These are phyloP conservation scores for Dalbergia cultrata DNA, from an alignment of 306 rosid genomes.

Conservation along the genomic window DNA sequence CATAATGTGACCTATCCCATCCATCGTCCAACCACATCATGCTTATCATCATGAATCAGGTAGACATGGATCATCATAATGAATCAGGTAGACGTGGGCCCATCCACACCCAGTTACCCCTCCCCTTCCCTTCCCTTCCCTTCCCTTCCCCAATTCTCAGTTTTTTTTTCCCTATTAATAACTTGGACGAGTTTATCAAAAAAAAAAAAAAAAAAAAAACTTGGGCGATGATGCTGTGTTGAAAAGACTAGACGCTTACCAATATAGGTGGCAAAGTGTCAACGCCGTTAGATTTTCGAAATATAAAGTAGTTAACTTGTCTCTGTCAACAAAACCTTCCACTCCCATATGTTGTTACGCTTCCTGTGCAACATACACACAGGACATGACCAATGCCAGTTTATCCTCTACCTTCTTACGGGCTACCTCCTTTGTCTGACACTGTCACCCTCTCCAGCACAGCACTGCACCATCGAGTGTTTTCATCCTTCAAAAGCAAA, in stretches of 20 bases:
- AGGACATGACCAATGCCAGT: not conserved
- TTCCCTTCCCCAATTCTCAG: too few species aligned
- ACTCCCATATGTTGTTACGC: not conserved
- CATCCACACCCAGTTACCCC: not conserved
- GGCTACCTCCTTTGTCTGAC: slow-evolving; percentile 6
- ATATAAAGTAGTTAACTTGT: slow-evolving; percentile 57
- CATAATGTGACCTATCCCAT: slow-evolving; percentile 16
- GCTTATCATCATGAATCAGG: not conserved
- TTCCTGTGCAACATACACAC: slow-evolving; percentile 11
- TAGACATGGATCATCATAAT: too few species aligned
- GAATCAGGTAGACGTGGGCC: not conserved
- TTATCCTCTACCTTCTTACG: not conserved
- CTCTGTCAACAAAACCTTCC: slow-evolving; percentile 51
- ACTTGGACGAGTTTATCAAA: too few species aligned
- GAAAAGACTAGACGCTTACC: slow-evolving; percentile 45
- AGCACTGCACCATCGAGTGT: not conserved
- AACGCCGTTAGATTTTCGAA: slow-evolving; percentile 64
- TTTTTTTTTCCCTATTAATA: not conserved
- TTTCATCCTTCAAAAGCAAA: not conserved
- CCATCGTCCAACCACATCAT: slow-evolving; percentile 16
- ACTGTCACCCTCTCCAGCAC: not conserved
- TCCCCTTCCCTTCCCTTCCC: too few species aligned
- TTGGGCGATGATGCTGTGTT: not conserved
- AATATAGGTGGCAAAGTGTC: slow-evolving; percentile 61
- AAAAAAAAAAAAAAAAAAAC: too few species aligned